Evolutionary conservation across 1,284 basidiomycete species (phyloP), one percentile per base, ranked within the genome.

Genomic region (Bondarzewia mesenterica): DNA sequence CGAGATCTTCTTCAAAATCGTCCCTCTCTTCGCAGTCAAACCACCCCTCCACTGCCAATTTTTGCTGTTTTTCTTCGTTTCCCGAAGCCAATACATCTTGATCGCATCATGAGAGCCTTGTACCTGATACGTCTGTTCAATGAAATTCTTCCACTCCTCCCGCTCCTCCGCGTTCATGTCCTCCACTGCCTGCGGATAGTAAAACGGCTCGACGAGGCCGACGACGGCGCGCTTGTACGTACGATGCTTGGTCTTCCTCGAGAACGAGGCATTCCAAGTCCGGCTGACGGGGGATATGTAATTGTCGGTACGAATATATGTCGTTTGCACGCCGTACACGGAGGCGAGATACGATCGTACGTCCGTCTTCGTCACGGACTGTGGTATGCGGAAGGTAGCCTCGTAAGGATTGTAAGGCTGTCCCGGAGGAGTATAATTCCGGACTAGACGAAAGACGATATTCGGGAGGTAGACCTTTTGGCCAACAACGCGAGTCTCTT

Each of bases 221-320:
- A 94, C 89, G 25, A 93, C 81, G 2, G 90, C 89, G 42, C 89
- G 82, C 65, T 95, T 95, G 71, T 90, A 93, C 18, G 82, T 77
- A 53, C 77, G 72, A 57, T 74, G 15, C 15, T 29, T 29, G 25
- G 25, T 25, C 25, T 72, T 46, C 55, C 55, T 46, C 58, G 54
- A 49, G 45, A 54, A 61, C 49, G 61, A 25, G 44, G 15, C 23
- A 16, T 52, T 48, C 49, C 57, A 22, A 50, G 55, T 61, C 60
- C 75, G 68, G 18, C 63, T 63, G 12, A 82, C 56, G 21, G 80
- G 75, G 0, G 80, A 79, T 52, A 84, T 71, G 61, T 92, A 93
- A 69, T 91, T 89, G 71, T 89, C 89, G 15, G 93, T 96, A 37
- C 93, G 89, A 55, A 95, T 91, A 67, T 94, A 97, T 7, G 93